Percentiles rank a stretch among this genome's conserved stretches.
phyloP scores from a whole-genome alignment of 2,329 filamentous ascomycete genomes.

The Cytospora mali region DNA sequence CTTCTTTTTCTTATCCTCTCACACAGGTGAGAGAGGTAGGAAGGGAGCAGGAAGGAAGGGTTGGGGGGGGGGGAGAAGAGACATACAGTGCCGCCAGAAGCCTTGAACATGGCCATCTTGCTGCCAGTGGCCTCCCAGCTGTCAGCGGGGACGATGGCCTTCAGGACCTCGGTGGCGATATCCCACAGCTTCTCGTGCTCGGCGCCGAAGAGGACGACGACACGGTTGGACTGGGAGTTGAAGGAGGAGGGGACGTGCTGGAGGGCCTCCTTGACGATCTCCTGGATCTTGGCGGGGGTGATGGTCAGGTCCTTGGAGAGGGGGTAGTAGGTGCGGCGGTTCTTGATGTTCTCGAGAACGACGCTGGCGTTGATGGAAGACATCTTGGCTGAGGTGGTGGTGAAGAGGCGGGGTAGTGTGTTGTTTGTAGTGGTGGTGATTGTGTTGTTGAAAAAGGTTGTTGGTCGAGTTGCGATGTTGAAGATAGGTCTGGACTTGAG shows the following conservation, averaged over 20 bases:
- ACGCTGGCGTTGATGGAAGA: conserved; percentile 45
- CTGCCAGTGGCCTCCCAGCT: conserved; percentile 56
- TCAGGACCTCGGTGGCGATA: conserved; percentile 64
- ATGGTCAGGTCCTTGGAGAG: conserved; percentile 66
- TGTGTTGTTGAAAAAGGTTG: too few relatives aligned
- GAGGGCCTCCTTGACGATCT: conserved; percentile 67
- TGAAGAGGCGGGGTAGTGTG: conserved; percentile 30
- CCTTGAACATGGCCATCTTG: conserved; percentile 62
- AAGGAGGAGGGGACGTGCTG: conserved; percentile 77
- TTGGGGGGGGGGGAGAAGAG: not conserved
- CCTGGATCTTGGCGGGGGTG: conserved; percentile 59
- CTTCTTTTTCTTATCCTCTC: too few relatives aligned
- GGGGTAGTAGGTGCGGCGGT: conserved; percentile 70
- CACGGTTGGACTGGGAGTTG: conserved; percentile 84
- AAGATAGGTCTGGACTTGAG: not conserved
- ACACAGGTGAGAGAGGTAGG: too few relatives aligned
- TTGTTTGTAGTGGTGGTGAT: conserved; percentile 13
- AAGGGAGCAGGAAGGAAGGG: conserved; percentile 11
- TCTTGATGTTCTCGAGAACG: conserved; percentile 66
- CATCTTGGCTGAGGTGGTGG: conserved; percentile 43
- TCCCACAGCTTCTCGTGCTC: conserved; percentile 92
- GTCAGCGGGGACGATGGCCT: conserved; percentile 68
- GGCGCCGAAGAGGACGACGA: conserved; percentile 75
- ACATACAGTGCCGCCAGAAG: conserved; percentile 74
- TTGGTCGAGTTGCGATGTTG: conserved; percentile 28